Evolutionary conservation across 75 land plant species (phyloP).

Genomic region (Sequoia sempervirens): DNA sequence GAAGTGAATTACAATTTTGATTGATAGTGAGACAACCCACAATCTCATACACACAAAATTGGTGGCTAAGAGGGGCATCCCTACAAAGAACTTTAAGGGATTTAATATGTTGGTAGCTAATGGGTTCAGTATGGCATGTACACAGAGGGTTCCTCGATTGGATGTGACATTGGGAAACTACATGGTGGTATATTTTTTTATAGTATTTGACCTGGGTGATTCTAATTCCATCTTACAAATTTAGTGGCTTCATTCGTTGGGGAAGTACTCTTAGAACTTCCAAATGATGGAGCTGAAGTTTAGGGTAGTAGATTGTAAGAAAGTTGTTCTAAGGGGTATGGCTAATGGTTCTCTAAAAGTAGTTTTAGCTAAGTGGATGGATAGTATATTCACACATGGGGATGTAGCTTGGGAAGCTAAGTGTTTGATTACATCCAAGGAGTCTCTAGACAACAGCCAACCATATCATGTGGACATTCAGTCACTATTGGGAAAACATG

Average conservation of each 20-base stretch:
- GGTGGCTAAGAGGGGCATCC: background rate
- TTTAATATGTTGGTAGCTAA: background rate
- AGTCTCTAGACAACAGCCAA: background rate
- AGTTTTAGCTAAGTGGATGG: background rate
- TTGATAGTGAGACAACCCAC: too few relatives aligned
- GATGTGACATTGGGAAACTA: background rate
- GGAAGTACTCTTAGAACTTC: background rate
- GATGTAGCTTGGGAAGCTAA: background rate
- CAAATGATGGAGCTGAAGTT: background rate
- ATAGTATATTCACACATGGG: background rate
- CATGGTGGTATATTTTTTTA: background rate
- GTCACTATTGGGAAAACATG: background rate
- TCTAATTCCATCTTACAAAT: background rate
- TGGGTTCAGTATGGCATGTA: background rate
- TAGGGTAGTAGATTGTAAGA: too few relatives aligned
- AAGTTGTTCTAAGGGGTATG: background rate
- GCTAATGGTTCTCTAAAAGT: background rate
- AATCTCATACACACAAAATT: background rate
- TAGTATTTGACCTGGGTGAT: background rate
- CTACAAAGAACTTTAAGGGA: background rate
- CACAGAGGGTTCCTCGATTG: background rate
- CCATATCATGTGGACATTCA: background rate
- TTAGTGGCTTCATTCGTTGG: background rate
- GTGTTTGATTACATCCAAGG: background rate
- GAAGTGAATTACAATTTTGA: too few relatives aligned